A percentile compares a stretch with the other conserved stretches of the same genome.
Evolutionary conservation across 2,329 filamentous ascomycete species (phyloP).

Genomic region (Colletotrichum destructivum): DNA sequence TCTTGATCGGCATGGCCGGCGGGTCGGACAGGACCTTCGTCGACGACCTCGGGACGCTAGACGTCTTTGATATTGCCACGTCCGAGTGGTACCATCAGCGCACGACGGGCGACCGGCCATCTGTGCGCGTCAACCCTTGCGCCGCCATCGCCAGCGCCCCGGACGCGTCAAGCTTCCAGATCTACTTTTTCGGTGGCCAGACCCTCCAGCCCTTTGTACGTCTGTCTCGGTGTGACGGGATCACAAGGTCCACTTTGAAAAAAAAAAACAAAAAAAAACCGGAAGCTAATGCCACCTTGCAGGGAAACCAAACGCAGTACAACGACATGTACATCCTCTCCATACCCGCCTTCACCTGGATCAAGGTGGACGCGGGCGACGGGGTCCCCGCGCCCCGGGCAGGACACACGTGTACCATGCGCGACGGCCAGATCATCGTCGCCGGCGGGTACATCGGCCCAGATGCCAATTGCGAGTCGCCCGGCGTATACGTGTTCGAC

Average conservation of each 20-base stretch:
- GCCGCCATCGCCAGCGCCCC: constrained; percentile 78
- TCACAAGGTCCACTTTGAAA: neutral
- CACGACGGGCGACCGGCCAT: constrained; percentile 74
- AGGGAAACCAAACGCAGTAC: constrained; percentile 70
- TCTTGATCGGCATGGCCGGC: constrained; percentile 80
- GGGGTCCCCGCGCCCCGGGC: constrained; percentile 72
- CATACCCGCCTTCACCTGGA: constrained; percentile 81
- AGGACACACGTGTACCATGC: constrained; percentile 79
- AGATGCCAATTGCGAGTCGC: constrained; percentile 74
- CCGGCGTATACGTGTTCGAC: constrained; percentile 82
- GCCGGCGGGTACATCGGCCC: constrained; percentile 78
- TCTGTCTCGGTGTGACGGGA: constrained; percentile 1
- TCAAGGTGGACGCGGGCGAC: constrained; percentile 69
- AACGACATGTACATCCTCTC: constrained; percentile 83
- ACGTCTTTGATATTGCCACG: constrained; percentile 83
- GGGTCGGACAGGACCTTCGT: constrained; percentile 79
- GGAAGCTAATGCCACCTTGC: constrained; percentile 20
- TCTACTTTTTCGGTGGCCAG: constrained; percentile 85
- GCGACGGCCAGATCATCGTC: constrained; percentile 79
- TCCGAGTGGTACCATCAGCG: constrained; percentile 82
- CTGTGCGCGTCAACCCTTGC: constrained; percentile 80
- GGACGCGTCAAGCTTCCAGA: constrained; percentile 81
- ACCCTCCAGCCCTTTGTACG: constrained; percentile 75
- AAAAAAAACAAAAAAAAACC: neutral
- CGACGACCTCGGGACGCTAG: constrained; percentile 67